A percentile compares a stretch with the other conserved stretches of the same genome.
Conservation (phyloP, 257 asterid species). For the Solanum bulbocastanum region DNA sequence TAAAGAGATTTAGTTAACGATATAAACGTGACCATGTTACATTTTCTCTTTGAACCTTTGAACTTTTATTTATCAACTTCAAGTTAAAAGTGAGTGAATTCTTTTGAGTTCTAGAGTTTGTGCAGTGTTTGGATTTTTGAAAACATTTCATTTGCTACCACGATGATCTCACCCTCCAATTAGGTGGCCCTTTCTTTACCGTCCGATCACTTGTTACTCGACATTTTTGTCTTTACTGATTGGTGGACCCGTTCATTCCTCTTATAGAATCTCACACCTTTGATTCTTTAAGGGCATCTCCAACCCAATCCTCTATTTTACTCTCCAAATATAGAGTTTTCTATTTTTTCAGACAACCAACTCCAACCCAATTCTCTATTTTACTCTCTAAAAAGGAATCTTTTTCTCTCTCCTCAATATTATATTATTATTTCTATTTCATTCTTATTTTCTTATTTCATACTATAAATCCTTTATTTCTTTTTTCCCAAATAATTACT, state of each 20-base stretch:
- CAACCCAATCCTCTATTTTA: too few species aligned
- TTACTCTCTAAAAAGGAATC: too few species aligned
- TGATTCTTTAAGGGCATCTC: neutral
- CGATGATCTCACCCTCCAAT: neutral
- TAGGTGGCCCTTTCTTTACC: slow-evolving; percentile 7
- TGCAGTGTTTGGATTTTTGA: neutral
- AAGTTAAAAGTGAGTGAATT: neutral
- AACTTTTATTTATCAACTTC: neutral
- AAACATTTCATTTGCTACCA: neutral
- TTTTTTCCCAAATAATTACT: too few species aligned
- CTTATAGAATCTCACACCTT: neutral
- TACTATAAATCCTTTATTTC: too few species aligned
- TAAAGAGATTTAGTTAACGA: neutral
- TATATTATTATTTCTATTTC: too few species aligned
- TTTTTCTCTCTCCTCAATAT: too few species aligned
- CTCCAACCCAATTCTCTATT: too few species aligned
- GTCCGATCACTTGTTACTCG: slow-evolving; percentile 8
- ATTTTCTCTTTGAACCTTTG: neutral
- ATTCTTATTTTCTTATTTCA: too few species aligned
- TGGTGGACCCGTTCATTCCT: slow-evolving; percentile 10
- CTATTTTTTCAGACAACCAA: too few species aligned
- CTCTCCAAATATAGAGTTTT: too few species aligned
- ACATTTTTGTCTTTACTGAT: slow-evolving; percentile 4
- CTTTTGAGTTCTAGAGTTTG: neutral
- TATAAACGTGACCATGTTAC: neutral